Evolutionary conservation across 306 rosid genomes (phyloP).

Genomic region (Phaseolus lunatus): DNA sequence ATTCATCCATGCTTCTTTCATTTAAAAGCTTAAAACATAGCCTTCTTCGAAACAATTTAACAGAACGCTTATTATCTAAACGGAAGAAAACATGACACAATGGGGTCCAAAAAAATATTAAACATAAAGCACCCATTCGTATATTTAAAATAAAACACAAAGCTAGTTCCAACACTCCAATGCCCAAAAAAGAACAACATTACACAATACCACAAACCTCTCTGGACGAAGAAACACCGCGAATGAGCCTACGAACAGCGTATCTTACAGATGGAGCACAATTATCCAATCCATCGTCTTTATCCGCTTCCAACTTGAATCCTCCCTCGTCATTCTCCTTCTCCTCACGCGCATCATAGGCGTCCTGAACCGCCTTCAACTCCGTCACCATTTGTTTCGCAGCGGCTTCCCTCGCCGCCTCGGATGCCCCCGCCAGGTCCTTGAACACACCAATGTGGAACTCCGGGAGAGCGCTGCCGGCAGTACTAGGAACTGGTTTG

Average conservation of each 20-base stretch:
- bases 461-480: conserved; percentile 62
- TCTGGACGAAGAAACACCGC: conserved; percentile 95
- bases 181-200: not conserved
- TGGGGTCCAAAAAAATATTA: not conserved
- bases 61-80: not conserved
- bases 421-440: conserved; percentile 72
- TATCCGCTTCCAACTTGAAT: conserved; percentile 86
- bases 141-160: not conserved
- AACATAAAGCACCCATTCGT: not conserved
- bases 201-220: conserved; percentile 58
- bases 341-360: conserved; percentile 64
- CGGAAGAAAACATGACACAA: not conserved
- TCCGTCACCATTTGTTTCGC: conserved; percentile 72
- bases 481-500: conserved; percentile 35
- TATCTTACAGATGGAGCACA: conserved; percentile 97
- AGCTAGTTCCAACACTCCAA: not conserved
- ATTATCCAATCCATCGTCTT: conserved; percentile 85
- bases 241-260: conserved; percentile 87
- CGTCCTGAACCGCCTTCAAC: conserved; percentile 78
- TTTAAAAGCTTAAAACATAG: not conserved
- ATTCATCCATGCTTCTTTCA: conserved; percentile 1
- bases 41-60: not conserved
- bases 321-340: conserved; percentile 68
- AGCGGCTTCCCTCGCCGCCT: conserved; percentile 62
- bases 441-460: conserved; percentile 92